Evolutionary conservation across 1,284 basidiomycete species (phyloP).

Genomic region (Puccinia polysora): DNA sequence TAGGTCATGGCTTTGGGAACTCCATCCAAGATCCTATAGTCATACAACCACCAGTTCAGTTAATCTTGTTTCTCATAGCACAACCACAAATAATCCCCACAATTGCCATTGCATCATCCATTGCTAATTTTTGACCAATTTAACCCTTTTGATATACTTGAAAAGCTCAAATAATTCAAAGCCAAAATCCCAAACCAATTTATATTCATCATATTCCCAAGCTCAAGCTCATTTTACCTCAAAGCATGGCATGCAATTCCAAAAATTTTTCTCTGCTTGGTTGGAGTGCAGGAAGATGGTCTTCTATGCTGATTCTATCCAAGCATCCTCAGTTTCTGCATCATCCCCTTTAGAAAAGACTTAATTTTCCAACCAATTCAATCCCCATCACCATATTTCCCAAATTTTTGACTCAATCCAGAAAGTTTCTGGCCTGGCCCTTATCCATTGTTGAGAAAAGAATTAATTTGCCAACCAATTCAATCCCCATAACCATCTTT

Average conservation of each 20-base stretch:
- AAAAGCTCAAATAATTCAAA: too few relatives aligned
- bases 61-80: neutral
- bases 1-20: too few relatives aligned
- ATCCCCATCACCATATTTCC: too few relatives aligned
- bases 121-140: neutral
- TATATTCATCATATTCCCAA: neutral
- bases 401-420: neutral
- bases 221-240: neutral
- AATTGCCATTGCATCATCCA: neutral
- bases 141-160: neutral
- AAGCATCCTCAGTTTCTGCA: too few relatives aligned
- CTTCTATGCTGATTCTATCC: neutral
- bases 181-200: neutral
- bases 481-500: too few relatives aligned
- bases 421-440: slow-evolving; percentile 3
- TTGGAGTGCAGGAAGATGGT: neutral
- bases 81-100: slow-evolving; percentile 7
- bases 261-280: too few relatives aligned
- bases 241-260: too few relatives aligned
- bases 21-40: too few relatives aligned
- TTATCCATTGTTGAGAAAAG: slow-evolving; percentile 18
- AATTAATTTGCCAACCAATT: slow-evolving; percentile 11
- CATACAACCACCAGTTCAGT: neutral
- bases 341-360: too few relatives aligned
- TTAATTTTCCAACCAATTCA: too few relatives aligned